Conservation (phyloP, 31 red algal genomes). For the Asparagopsis taxiformis region DNA sequence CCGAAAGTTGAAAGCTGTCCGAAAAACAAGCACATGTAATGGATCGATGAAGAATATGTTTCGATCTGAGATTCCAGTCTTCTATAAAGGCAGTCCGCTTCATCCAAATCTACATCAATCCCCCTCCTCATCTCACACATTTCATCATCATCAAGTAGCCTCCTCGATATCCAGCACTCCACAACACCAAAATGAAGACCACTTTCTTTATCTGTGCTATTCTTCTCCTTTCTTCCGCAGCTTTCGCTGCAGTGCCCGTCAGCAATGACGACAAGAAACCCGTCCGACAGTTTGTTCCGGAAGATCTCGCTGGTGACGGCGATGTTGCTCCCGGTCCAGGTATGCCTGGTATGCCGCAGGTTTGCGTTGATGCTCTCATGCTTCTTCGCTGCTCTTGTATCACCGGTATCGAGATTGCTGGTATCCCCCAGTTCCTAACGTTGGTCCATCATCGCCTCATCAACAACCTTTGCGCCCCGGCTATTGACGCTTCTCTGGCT, state of each 20-base stretch:
- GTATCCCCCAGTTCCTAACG: not conserved
- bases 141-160: too few species aligned
- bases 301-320: too few species aligned
- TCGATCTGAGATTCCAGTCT: too few species aligned
- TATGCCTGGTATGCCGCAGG: not conserved
- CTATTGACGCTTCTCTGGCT: not conserved
- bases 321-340: too few species aligned
- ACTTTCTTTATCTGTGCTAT: not conserved
- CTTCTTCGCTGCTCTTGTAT: not conserved
- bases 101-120: too few species aligned
- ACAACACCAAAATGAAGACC: too few species aligned
- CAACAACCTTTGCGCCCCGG: not conserved
- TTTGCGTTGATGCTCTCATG: not conserved
- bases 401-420: not conserved
- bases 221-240: not conserved
- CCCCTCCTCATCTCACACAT: too few species aligned
- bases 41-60: too few species aligned
- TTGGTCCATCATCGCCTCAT: not conserved
- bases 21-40: too few species aligned
- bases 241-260: not conserved
- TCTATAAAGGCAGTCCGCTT: too few species aligned
- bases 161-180: too few species aligned
- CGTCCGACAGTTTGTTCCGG: not conserved
- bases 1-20: too few species aligned
- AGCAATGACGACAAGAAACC: not conserved